Percentiles rank a stretch among this genome's conserved stretches.
Conservation (phyloP, 2,329 filamentous ascomycete species). For the Ophiosphaerella korrae region DNA sequence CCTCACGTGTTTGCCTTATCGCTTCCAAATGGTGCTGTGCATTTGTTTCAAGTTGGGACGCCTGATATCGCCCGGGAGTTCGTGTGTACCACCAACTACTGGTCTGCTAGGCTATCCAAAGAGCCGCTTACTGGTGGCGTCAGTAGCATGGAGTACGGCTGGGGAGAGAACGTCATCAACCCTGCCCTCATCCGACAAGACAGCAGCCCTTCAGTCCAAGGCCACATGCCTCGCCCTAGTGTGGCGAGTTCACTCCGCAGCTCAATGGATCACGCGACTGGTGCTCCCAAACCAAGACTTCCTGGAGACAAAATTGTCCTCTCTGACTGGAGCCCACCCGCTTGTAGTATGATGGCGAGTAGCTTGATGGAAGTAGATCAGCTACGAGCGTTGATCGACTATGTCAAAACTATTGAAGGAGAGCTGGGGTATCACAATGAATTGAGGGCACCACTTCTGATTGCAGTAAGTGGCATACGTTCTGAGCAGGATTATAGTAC, state of each 20-base stretch:
- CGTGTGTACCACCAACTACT: conserved; percentile 93
- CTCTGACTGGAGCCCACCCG: conserved; percentile 85
- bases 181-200: conserved; percentile 52
- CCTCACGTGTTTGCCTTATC: conserved; percentile 95
- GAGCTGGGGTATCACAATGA: conserved; percentile 89
- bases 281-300: conserved; percentile 66
- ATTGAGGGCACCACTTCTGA: conserved; percentile 81
- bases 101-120: conserved; percentile 92
- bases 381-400: conserved; percentile 72
- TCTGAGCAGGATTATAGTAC: background rate
- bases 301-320: conserved; percentile 85
- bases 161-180: conserved; percentile 83
- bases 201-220: conserved; percentile 36
- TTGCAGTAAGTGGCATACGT: conserved; percentile 64
- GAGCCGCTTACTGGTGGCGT: conserved; percentile 91
- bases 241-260: conserved; percentile 67
- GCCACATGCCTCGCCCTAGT: conserved; percentile 55
- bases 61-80: conserved; percentile 94
- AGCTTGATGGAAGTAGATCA: conserved; percentile 80
- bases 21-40: conserved; percentile 88
- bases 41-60: conserved; percentile 97
- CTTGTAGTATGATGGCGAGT: conserved; percentile 87
- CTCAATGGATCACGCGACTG: conserved; percentile 61
- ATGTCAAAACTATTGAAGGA: conserved; percentile 83
- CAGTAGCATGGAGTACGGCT: conserved; percentile 97